Evolutionary conservation across 805 yeast genomes (phyloP), one percentile per base, ranked within the genome.

Genomic region (Yarrowia yakushimensis): DNA sequence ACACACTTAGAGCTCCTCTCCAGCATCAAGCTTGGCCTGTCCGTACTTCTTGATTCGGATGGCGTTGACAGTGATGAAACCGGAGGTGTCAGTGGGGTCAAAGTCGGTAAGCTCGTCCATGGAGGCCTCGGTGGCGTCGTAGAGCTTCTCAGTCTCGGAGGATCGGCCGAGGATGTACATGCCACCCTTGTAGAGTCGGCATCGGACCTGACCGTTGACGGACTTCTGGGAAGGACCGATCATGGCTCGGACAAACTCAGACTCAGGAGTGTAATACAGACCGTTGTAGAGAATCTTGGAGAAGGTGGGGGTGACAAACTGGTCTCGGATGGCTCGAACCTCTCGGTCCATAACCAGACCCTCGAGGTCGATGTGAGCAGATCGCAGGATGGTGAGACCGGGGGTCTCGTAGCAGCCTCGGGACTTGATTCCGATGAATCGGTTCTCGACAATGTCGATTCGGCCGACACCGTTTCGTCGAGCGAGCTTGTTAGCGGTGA

Each of bases 371-470:
- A 94, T 85, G 78, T 94, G 99, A 52, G 98, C 89, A 63, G 84
- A 77, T 84, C 99, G 90, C 78, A 94, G 86, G 66, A 94, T 76
- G 66, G 99, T 93, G 72, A 94, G 85, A 77, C 98, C 99, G 69
- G 99, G 99, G 67, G 98, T 96, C 80, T 94, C 99, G 81, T 94
- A 94, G 82, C 99, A 94, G 65, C 99, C 99, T 83, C 99, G 90
- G 67, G 98, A 92, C 79, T 94, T 94, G 77, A 94, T 88, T 77
- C 98, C 98, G 73, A 94, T 94, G 78, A 94, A 94, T 82, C 99
- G 91, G 83, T 94, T 90, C 81, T 94, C 99, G 68, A 94, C 99
- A 73, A 94, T 94, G 80, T 94, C 99, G 76, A 94, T 88, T 83
- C 99, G 91, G 77, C 99, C 99, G 65, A 94, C 97, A 82, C 99